A percentile compares a stretch with the other conserved stretches of the same genome.
phyloP scores from a whole-genome alignment of 768 basidiomycete genomes.

The Tylopilus sp. region DNA sequence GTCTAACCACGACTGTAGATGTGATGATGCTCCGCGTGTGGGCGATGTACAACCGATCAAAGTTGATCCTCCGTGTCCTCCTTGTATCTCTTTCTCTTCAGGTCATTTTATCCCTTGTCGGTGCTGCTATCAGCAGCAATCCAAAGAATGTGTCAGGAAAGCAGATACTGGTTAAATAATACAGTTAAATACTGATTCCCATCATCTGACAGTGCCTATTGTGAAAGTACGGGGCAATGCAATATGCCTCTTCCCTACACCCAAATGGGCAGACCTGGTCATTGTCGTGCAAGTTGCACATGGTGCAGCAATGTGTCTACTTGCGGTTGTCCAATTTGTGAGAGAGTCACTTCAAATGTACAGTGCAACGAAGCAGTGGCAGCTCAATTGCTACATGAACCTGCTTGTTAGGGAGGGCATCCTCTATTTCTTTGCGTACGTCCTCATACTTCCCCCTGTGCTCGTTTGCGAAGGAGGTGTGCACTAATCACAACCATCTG shows the following conservation, averaged over 20 bases:
- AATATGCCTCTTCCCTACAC: no score
- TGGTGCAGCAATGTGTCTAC: not conserved
- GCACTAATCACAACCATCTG: no score
- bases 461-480: no score
- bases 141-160: not conserved
- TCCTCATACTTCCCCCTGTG: not conserved
- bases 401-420: not conserved
- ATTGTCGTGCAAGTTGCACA: not conserved
- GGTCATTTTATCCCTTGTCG: not conserved
- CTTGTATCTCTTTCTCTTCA: not conserved
- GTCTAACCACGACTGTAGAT: not conserved
- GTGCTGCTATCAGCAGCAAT: not conserved
- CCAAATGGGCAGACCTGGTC: no score
- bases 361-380: no score
- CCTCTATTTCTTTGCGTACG: not conserved
- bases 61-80: not conserved
- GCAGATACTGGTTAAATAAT: not conserved
- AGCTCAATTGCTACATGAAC: not conserved
- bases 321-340: not conserved
- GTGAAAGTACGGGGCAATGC: not conserved
- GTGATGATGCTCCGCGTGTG: conserved; percentile 2
- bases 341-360: not conserved
- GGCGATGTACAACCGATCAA: not conserved
- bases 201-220: no score
- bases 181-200: no score